These are phyloP conservation scores for Solanum tarijense DNA, from an alignment of 257 asterid genomes.

Conservation along the genomic window DNA sequence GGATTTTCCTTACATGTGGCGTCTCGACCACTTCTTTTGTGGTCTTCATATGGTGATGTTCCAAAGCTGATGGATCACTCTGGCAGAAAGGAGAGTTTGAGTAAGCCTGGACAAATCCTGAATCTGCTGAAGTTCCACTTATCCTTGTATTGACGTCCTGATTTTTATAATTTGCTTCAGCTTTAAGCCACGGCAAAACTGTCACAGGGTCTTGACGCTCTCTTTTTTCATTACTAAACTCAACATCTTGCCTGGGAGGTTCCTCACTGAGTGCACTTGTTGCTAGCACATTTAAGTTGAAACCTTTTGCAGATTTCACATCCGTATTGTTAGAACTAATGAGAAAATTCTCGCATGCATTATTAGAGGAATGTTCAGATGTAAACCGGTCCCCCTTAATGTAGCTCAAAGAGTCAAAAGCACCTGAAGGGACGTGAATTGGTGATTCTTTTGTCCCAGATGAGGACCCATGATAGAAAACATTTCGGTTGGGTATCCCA, in stretches of 20 bases:
- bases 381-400: constrained; percentile 19
- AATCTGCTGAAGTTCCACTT: constrained; percentile 9
- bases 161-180: constrained; percentile 22
- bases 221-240: constrained; percentile 19
- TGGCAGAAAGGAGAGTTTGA: constrained; percentile 5
- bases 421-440: constrained; percentile 18
- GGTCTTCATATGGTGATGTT: constrained; percentile 12
- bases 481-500: constrained; percentile 20
- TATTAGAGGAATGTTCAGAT: constrained; percentile 20
- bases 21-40: constrained; percentile 21
- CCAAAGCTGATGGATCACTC: constrained; percentile 6
- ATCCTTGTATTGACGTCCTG: constrained; percentile 13
- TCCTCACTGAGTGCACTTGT: constrained; percentile 31
- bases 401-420: constrained; percentile 24
- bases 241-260: constrained; percentile 27
- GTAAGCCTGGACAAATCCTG: constrained; percentile 22
- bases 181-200: constrained; percentile 68
- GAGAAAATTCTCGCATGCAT: constrained; percentile 20
- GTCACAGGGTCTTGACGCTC: constrained; percentile 26
- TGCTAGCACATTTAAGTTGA: constrained; percentile 60
- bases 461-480: constrained; percentile 54
- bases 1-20: constrained; percentile 38
- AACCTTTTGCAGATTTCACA: constrained; percentile 33
- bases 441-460: constrained; percentile 38
- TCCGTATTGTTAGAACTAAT: constrained; percentile 17